phyloP scores from a whole-genome alignment of 352 stramenopile species.

The Phytophthora lateralis region DNA sequence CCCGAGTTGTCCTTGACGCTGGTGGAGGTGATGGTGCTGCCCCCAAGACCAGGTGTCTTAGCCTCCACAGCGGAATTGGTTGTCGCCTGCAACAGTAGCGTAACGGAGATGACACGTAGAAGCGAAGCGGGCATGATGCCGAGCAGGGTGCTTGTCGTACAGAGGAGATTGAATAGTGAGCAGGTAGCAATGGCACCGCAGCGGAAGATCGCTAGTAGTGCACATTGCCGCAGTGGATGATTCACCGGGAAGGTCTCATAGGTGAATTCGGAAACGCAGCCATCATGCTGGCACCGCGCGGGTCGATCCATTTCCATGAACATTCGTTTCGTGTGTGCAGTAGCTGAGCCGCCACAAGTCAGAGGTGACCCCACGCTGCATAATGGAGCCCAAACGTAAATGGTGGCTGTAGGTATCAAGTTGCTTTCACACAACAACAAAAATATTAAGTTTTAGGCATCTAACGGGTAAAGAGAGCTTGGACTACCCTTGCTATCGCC shows the following conservation, averaged over 20 bases:
- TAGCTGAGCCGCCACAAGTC: slow-evolving; percentile 10
- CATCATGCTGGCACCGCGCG: slow-evolving; percentile 13
- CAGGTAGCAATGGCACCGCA: neutral
- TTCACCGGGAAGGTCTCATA: slow-evolving; percentile 15
- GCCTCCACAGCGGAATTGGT: neutral
- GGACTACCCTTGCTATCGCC: slow-evolving; percentile 5
- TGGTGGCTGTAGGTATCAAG: slow-evolving; percentile 25
- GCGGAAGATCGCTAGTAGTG: slow-evolving; percentile 8
- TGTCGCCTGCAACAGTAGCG: slow-evolving; percentile 6
- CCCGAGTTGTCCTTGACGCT: slow-evolving; percentile 22
- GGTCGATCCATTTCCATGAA: slow-evolving; percentile 17
- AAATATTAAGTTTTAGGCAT: neutral
- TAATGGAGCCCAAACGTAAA: neutral
- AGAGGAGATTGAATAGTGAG: slow-evolving; percentile 27
- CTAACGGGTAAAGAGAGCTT: slow-evolving; percentile 9
- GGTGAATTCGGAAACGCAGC: slow-evolving; percentile 24
- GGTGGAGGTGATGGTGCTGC: slow-evolving; percentile 22
- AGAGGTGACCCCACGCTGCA: slow-evolving; percentile 7
- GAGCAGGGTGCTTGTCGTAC: slow-evolving; percentile 4
- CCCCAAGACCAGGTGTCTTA: slow-evolving; percentile 10
- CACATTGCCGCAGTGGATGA: slow-evolving; percentile 13
- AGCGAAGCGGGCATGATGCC: slow-evolving; percentile 7
- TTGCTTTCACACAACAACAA: slow-evolving; percentile 2
- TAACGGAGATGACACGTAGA: slow-evolving; percentile 3
- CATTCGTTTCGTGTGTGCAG: slow-evolving; percentile 1